Base-by-base conservation (phyloP, 2,329 filamentous ascomycete genomes). In the Alternaria gaisen region DNA sequence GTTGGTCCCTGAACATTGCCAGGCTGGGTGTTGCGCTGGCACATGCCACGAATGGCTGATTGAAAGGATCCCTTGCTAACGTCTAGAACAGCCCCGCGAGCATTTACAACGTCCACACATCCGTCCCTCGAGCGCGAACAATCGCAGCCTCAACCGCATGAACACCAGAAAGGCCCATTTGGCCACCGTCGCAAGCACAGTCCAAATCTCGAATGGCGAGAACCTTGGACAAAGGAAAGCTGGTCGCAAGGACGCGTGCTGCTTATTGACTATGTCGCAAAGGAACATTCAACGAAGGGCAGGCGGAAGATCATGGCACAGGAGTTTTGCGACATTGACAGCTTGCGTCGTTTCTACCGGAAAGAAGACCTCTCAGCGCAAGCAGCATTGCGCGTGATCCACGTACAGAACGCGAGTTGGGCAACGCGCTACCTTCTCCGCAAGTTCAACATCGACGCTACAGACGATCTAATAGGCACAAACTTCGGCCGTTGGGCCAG, bases 401-500 rank as follows among this genome's bases (percentile, higher is more conserved):
- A 86, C 61, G 82, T 86, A 4, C 84, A 86, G 68, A 86, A 86
- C 61, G 84, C 83, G 7, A 73, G 74, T 8, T 85, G 84, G 83
- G 84, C 84, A 0, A 81, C 79, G 34, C 73, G 74, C 2, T 86
- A 81, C 61, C 71, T 86, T 2, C 72, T 85, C 34, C 74, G 79
- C 28, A 86, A 85, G 64, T 86, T 83, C 74, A 84, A 85, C 55
- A 85, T 86, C 60, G 78, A 83, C 56, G 78, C 83, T 47, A 79
- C 78, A 42, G 75, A 79, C 55, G 81, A 84, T 53, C 68, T 84
- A 4, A 77, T 84, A 1, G 84, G 83, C 7, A 84, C 82, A 30
- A 80, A 79, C 22, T 85, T 86, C 71, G 81, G 80, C 5, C 77
- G 80, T 40, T 86, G 83, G 82, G 79, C 83, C 4, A 72, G 78